These are phyloP conservation scores for Claviceps africana DNA, from an alignment of 2,329 filamentous ascomycete species.

Conservation along the genomic window DNA sequence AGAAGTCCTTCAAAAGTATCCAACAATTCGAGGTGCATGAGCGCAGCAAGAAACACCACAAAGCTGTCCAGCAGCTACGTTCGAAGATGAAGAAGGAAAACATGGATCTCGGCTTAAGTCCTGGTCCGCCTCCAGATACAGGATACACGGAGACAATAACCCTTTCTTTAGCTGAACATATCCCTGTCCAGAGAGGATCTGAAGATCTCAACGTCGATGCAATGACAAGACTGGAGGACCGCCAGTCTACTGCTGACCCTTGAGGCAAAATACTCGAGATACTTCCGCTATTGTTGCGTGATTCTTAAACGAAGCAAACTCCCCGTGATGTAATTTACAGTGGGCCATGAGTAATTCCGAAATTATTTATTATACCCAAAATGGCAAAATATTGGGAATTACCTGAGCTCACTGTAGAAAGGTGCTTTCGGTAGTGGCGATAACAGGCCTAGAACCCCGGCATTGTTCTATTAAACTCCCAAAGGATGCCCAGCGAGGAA, in stretches of 20 bases:
- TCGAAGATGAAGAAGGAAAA: conserved; percentile 77
- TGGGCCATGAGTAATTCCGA: no score
- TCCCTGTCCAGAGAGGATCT: neutral
- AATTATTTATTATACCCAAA: no score
- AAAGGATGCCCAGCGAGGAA: no score
- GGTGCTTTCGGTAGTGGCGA: conserved; percentile 14
- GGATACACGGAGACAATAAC: neutral
- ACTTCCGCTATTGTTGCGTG: neutral
- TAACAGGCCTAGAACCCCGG: neutral
- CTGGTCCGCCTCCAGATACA: neutral
- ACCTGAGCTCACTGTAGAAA: no score
- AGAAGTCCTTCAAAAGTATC: conserved; percentile 75
- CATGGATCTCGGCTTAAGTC: conserved; percentile 38
- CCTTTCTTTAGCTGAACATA: neutral
- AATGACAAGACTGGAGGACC: neutral
- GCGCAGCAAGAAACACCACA: conserved; percentile 90
- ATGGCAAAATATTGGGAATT: no score
- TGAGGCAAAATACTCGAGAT: neutral
- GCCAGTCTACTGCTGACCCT: neutral
- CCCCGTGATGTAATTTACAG: conserved; percentile 27
- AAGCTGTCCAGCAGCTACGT: conserved; percentile 66
- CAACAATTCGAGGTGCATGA: conserved; percentile 86
- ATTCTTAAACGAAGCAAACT: conserved; percentile 25
- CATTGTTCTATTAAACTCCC: no score
- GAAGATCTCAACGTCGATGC: neutral